Base-by-base conservation (phyloP, 257 asterid genomes). In the Perilla frutescens region DNA sequence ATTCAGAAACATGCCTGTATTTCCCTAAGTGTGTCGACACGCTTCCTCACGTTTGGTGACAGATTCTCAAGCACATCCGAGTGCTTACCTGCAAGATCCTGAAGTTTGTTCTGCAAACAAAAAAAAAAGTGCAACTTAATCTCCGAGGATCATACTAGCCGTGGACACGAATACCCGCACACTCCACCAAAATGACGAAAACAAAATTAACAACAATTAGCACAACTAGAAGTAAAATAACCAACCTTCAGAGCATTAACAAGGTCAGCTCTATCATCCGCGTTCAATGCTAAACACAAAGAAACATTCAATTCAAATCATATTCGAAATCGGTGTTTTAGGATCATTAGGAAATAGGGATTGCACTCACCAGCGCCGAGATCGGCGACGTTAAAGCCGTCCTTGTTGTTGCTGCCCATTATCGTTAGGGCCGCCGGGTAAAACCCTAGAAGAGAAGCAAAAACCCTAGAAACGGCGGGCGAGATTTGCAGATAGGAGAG, bases 191-290 rank as follows among this genome's bases (percentile, higher is more conserved):
- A 20, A 37, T n/a, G 39, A 37, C 55, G 32, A 57, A 62, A 60
- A 49, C 6, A 54, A 36, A 5, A 26, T 11, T 5, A 20, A 8
- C 12, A 51, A 29, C 4, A 11, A 7, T 3, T 1, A 56, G 36
- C 11, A 8, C 2, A 39, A 6, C 12, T 2, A 49, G 29, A 4
- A 47, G 36, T 8, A 68, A 62, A 34, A 1, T 26, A 73, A 72
- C 87, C 47, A 41, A 89, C 97, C 85, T 91, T 89, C 29, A 91
- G 89, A 41, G 87, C 95, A 80, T 82, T 86, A 54, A 89, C 96
- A 54, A 91, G 86, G 85, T 84, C 95, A 32, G 88, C 90, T 71
- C 84, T 87, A 54, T 81, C 90, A 49, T 74, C 95, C 7, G 95
- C 82, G 68, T 82, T 85, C 80, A 91, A 61, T 74, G 93, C 97